phyloP scores from a whole-genome alignment of 83 land plant species.

The Diphasiastrum complanatum region DNA sequence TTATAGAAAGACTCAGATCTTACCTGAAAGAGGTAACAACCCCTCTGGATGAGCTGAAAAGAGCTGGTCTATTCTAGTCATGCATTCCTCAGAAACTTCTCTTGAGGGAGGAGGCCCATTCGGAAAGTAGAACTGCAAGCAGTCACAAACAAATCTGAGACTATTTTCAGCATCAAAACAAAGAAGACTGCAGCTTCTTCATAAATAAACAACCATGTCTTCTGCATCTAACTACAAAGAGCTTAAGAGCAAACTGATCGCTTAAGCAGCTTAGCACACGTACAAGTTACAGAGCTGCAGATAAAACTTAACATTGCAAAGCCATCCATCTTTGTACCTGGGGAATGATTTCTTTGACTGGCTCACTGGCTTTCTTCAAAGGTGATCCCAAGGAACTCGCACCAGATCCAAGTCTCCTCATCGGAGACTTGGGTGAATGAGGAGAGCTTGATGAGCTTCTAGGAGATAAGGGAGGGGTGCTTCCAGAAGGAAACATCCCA shows the following conservation, averaged over 20 bases:
- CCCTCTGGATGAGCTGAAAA: constrained; percentile 73
- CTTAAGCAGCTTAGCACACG: too few species aligned
- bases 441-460: constrained; percentile 88
- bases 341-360: constrained; percentile 74
- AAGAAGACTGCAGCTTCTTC: background rate
- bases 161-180: background rate
- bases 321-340: constrained; percentile 39
- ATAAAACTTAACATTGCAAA: background rate
- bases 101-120: constrained; percentile 85
- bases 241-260: too few species aligned
- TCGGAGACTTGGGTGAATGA: constrained; percentile 45
- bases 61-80: constrained; percentile 58
- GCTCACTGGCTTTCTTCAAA: constrained; percentile 72
- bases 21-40: constrained; percentile 70
- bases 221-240: too few species aligned
- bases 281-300: too few species aligned
- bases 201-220: background rate
- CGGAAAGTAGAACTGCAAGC: constrained; percentile 81
- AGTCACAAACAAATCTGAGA: background rate
- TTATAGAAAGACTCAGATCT: too few species aligned
- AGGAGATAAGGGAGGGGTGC: constrained; percentile 95
- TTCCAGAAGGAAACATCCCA: constrained; percentile 76
- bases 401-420: constrained; percentile 53
- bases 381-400: constrained; percentile 65
- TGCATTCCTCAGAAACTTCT: constrained; percentile 62